phyloP scores from a whole-genome alignment of 2,329 filamentous ascomycete genomes.

The Neonectria coccinea region DNA sequence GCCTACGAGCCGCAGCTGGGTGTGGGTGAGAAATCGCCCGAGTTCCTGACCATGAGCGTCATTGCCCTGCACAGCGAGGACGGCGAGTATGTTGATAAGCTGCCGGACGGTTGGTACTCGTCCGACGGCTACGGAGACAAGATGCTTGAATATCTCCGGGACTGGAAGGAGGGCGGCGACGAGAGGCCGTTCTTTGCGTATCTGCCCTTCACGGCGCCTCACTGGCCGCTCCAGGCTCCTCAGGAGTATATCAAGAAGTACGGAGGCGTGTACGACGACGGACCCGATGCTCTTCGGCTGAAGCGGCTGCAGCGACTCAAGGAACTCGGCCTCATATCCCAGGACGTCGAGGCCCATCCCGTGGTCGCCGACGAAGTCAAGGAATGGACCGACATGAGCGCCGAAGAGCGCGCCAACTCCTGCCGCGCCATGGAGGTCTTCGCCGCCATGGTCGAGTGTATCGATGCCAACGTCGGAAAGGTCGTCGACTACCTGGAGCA shows the following conservation, averaged over 20 bases:
- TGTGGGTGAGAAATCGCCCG: slow-evolving; percentile 27
- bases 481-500: slow-evolving; percentile 67
- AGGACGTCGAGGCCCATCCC: slow-evolving; percentile 62
- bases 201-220: slow-evolving; percentile 66
- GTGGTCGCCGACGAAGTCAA: slow-evolving; percentile 55
- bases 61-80: slow-evolving; percentile 37
- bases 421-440: slow-evolving; percentile 70
- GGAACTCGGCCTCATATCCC: slow-evolving; percentile 64
- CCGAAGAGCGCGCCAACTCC: slow-evolving; percentile 60
- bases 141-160: slow-evolving; percentile 56
- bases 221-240: slow-evolving; percentile 73
- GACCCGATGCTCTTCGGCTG: slow-evolving; percentile 66
- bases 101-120: slow-evolving; percentile 59
- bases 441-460: slow-evolving; percentile 72
- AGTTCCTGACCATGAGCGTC: slow-evolving; percentile 35
- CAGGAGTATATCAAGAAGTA: slow-evolving; percentile 67
- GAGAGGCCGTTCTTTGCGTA: slow-evolving; percentile 46
- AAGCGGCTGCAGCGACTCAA: slow-evolving; percentile 65
- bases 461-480: slow-evolving; percentile 70
- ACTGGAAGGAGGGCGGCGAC: slow-evolving; percentile 42
- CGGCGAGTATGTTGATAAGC: slow-evolving; percentile 29
- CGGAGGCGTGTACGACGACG: slow-evolving; percentile 69
- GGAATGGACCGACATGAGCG: slow-evolving; percentile 59
- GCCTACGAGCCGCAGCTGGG: slow-evolving; percentile 43
- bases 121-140: slow-evolving; percentile 58